Percentiles rank a stretch among this genome's conserved stretches.
phyloP scores from a whole-genome alignment of 2,329 filamentous ascomycete genomes.

The Diaporthe amygdali region DNA sequence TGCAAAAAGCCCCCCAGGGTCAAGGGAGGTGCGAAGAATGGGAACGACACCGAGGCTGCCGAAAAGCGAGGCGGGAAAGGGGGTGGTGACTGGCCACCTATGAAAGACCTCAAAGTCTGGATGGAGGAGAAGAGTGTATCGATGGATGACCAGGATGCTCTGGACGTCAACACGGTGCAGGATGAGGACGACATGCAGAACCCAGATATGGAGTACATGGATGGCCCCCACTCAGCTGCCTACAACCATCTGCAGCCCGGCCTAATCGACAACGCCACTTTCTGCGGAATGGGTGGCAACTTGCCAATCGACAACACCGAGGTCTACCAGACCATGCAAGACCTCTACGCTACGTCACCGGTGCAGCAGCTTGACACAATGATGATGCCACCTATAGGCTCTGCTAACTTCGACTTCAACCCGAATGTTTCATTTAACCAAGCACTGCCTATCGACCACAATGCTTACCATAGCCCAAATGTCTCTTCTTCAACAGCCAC shows the following conservation, averaged over 20 bases:
- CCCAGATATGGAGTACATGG: conserved; percentile 30
- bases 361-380: conserved; percentile 14
- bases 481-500: conserved; percentile 32
- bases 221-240: conserved; percentile 11
- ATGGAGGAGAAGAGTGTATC: conserved; percentile 58
- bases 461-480: conserved; percentile 31
- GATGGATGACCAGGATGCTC: conserved; percentile 44
- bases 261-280: conserved; percentile 23
- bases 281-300: conserved; percentile 27
- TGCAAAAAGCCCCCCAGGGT: conserved; percentile 61
- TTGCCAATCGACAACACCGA: conserved; percentile 18
- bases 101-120: conserved; percentile 65
- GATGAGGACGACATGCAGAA: conserved; percentile 35
- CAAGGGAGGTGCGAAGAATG: conserved; percentile 34
- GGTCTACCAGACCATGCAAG: conserved; percentile 23
- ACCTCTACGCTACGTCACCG: conserved; percentile 11
- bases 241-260: conserved; percentile 24
- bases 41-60: conserved; percentile 17
- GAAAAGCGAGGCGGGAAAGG: conserved; percentile 61
- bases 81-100: conserved; percentile 59
- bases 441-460: conserved; percentile 25
- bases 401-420: conserved; percentile 31
- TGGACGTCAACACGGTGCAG: conserved; percentile 38
- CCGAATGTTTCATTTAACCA: conserved; percentile 23
- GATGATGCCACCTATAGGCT: conserved; percentile 31